A percentile compares a stretch with the other conserved stretches of the same genome.
phyloP scores from a whole-genome alignment of 768 basidiomycete species.

The Rhizopogon salebrosus region DNA sequence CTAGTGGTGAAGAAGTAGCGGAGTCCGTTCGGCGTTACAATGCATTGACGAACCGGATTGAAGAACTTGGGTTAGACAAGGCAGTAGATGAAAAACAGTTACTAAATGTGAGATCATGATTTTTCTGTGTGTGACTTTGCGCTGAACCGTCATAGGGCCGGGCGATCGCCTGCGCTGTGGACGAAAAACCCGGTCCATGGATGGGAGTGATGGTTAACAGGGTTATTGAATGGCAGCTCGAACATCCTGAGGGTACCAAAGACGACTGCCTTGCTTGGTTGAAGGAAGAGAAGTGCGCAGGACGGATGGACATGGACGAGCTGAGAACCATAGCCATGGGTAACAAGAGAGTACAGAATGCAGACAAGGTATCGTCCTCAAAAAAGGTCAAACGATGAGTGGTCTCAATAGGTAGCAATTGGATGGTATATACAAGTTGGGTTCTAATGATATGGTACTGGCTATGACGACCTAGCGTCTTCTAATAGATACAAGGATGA shows the following conservation, averaged over 20 bases:
- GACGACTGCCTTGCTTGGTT: slow-evolving; percentile 74
- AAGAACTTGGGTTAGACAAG: slow-evolving; percentile 54
- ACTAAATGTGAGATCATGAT: slow-evolving; percentile 59
- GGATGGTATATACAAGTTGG: background rate
- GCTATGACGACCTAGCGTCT: background rate
- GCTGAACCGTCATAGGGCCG: slow-evolving; percentile 51
- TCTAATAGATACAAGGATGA: slow-evolving; percentile 17
- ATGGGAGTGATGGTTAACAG: slow-evolving; percentile 56
- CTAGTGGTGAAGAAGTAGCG: slow-evolving; percentile 38
- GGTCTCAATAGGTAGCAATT: background rate
- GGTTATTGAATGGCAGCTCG: slow-evolving; percentile 83
- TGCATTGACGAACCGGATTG: slow-evolving; percentile 50
- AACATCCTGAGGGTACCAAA: slow-evolving; percentile 59
- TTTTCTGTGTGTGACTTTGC: background rate
- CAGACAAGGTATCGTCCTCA: slow-evolving; percentile 10
- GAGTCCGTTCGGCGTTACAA: slow-evolving; percentile 62
- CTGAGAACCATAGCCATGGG: slow-evolving; percentile 13
- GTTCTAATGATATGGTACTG: background rate
- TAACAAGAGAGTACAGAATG: slow-evolving; percentile 21
- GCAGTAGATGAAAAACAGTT: slow-evolving; percentile 68
- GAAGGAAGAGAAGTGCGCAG: slow-evolving; percentile 42
- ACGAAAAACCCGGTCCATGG: slow-evolving; percentile 64
- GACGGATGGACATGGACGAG: slow-evolving; percentile 34
- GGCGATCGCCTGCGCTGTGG: slow-evolving; percentile 52
- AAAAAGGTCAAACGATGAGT: slow-evolving; percentile 29